Evolutionary conservation across 2,329 filamentous ascomycete genomes (phyloP).

Genomic region (Aspergillus clavatus): DNA sequence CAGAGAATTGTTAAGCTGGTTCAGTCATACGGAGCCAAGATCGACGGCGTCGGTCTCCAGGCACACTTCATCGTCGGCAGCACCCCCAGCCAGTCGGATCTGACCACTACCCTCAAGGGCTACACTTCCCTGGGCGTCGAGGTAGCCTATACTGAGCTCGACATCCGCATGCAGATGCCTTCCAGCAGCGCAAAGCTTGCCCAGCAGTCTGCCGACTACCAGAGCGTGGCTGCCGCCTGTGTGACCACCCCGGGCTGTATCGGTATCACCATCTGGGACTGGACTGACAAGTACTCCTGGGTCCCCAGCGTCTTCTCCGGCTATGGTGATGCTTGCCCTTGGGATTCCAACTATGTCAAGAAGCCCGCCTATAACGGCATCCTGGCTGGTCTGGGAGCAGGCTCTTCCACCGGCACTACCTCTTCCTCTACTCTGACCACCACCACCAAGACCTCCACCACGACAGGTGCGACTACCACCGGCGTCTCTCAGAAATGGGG

Average conservation of each 20-base stretch:
- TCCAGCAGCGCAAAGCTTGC: conserved; percentile 21
- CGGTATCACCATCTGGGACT: conserved; percentile 40
- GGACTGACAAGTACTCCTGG: conserved; percentile 45
- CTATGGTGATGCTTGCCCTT: conserved; percentile 42
- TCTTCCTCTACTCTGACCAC: conserved; percentile 9
- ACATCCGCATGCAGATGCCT: conserved; percentile 44
- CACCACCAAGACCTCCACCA: conserved; percentile 3
- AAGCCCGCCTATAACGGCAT: conserved; percentile 45
- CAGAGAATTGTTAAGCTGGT: conserved; percentile 37
- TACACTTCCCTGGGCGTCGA: conserved; percentile 40
- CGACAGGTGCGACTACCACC: conserved; percentile 2
- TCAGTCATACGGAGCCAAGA: conserved; percentile 36
- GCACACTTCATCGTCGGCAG: conserved; percentile 36
- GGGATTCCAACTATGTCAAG: conserved; percentile 44
- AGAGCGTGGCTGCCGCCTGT: conserved; percentile 28
- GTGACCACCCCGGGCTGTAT: conserved; percentile 27
- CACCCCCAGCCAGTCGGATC: conserved; percentile 37
- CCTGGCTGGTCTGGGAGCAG: conserved; percentile 22
- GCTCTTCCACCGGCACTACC: conserved; percentile 8
- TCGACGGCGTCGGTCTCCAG: conserved; percentile 49
- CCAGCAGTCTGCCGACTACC: conserved; percentile 32
- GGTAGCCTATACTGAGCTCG: conserved; percentile 43
- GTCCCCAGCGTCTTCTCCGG: conserved; percentile 40
- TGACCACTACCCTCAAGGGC: conserved; percentile 35
- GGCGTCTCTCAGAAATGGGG: conserved; percentile 19